Evolutionary conservation across 352 stramenopile species (phyloP).

Genomic region (Phytopythium ostracodes): DNA sequence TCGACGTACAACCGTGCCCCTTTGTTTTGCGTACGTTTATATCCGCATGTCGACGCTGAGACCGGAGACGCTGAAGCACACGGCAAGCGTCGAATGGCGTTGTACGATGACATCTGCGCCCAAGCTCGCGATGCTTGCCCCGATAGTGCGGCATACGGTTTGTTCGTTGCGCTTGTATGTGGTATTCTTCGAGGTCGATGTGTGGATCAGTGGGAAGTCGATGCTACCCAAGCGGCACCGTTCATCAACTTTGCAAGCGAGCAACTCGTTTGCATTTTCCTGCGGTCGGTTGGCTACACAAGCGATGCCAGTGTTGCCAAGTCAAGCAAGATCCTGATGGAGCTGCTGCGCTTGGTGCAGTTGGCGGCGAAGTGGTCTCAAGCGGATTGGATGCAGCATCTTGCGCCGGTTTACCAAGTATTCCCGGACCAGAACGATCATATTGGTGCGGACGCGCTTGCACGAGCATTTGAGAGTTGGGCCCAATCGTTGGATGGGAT

Average conservation of each 20-base stretch:
- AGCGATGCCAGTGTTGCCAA: conserved; percentile 10
- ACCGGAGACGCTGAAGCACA: not conserved
- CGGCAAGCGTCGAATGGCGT: conserved; percentile 13
- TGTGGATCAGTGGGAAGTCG: conserved; percentile 6
- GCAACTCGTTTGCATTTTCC: conserved; percentile 20
- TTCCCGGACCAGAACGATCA: conserved; percentile 6
- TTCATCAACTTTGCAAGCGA: conserved; percentile 29
- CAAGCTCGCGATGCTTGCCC: conserved; percentile 10
- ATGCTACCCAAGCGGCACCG: conserved; percentile 8
- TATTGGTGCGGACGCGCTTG: not conserved
- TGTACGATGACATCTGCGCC: conserved; percentile 15
- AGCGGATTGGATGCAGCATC: conserved; percentile 11
- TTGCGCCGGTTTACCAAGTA: conserved; percentile 16
- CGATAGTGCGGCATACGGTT: conserved; percentile 25
- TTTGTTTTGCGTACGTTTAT: conserved; percentile 28
- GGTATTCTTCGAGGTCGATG: conserved; percentile 18
- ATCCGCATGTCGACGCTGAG: not conserved
- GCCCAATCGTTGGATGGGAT: not conserved
- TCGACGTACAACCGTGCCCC: conserved; percentile 11
- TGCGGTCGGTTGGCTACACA: conserved; percentile 11
- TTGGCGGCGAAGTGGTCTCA: conserved; percentile 1
- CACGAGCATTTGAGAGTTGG: not conserved
- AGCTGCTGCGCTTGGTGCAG: conserved; percentile 20
- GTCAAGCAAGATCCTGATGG: conserved; percentile 20
- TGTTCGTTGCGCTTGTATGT: conserved; percentile 24